A percentile compares a stretch with the other conserved stretches of the same genome.
Conservation (phyloP, 371 early-diverging fungal species). For the Umbelopsis sp. region DNA sequence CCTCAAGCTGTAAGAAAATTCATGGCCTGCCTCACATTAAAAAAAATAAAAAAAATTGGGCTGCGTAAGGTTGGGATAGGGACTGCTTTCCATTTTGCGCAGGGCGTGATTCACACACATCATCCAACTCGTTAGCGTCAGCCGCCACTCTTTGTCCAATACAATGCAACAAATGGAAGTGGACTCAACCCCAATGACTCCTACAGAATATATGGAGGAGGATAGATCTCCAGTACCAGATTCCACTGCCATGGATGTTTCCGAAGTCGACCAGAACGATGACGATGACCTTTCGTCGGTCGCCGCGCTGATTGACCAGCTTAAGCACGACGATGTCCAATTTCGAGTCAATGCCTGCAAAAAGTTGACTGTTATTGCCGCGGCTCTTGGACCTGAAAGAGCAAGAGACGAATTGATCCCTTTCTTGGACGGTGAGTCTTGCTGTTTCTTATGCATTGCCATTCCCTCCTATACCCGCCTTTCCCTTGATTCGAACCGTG, state of each 20-base stretch:
- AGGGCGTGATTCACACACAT: slow-evolving; percentile 16
- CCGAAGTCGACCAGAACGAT: slow-evolving; percentile 23
- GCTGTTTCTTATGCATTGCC: not conserved
- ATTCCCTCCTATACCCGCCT: not conserved
- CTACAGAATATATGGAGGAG: slow-evolving; percentile 56
- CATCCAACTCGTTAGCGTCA: slow-evolving; percentile 2
- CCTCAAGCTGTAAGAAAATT: not conserved
- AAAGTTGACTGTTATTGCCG: slow-evolving; percentile 88
- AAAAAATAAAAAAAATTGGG: not conserved
- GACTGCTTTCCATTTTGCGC: slow-evolving; percentile 14
- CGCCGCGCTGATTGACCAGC: slow-evolving; percentile 93
- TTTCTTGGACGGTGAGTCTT: slow-evolving; percentile 87
- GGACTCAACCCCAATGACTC: slow-evolving; percentile 28
- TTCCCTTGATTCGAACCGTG: not conserved
- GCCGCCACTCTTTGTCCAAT: slow-evolving; percentile 19
- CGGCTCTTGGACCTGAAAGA: slow-evolving; percentile 94
- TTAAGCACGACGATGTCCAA: slow-evolving; percentile 95
- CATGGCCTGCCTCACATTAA: not conserved
- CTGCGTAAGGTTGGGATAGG: not conserved
- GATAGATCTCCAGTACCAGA: slow-evolving; percentile 38
- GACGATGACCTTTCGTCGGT: slow-evolving; percentile 70
- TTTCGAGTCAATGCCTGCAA: slow-evolving; percentile 91
- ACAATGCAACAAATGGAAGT: slow-evolving; percentile 20
- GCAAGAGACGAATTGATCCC: slow-evolving; percentile 96
- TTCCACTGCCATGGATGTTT: slow-evolving; percentile 20